Percentiles rank a stretch among this genome's conserved stretches.
These are phyloP conservation scores for Phytophthora capsici DNA, from an alignment of 352 stramenopile species.

Conservation along the genomic window DNA sequence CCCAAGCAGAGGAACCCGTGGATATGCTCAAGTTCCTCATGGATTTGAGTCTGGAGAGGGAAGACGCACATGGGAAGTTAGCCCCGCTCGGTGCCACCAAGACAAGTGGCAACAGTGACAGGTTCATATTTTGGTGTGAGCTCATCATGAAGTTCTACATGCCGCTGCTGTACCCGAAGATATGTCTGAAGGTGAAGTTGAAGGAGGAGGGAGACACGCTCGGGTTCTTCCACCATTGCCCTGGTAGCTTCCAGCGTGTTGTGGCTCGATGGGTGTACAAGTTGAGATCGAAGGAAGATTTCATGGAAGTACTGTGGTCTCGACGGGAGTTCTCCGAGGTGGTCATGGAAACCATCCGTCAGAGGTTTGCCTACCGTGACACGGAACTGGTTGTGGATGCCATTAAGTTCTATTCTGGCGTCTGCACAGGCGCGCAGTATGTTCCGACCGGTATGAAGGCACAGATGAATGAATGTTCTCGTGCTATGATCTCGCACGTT, in stretches of 20 bases:
- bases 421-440: slow-evolving; percentile 81
- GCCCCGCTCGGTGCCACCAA: slow-evolving; percentile 35
- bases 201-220: slow-evolving; percentile 84
- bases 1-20: slow-evolving; percentile 85
- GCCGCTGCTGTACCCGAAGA: slow-evolving; percentile 87
- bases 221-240: slow-evolving; percentile 89
- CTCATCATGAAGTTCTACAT: slow-evolving; percentile 93
- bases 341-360: slow-evolving; percentile 88
- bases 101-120: slow-evolving; percentile 47
- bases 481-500: slow-evolving; percentile 88
- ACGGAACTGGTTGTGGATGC: slow-evolving; percentile 84
- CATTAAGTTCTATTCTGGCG: slow-evolving; percentile 89
- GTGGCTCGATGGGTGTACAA: slow-evolving; percentile 90
- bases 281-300: slow-evolving; percentile 78
- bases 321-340: slow-evolving; percentile 83
- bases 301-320: slow-evolving; percentile 84
- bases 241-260: slow-evolving; percentile 86
- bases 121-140: slow-evolving; percentile 88
- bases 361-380: slow-evolving; percentile 87
- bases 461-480: slow-evolving; percentile 84
- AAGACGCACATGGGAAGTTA: slow-evolving; percentile 50
- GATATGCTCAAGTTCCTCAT: slow-evolving; percentile 92
- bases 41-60: slow-evolving; percentile 85
- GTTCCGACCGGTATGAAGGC: slow-evolving; percentile 78
- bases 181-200: slow-evolving; percentile 85